phyloP scores from a whole-genome alignment of 495 filamentous ascomycete genomes.

The Aspergillus nanangensis region DNA sequence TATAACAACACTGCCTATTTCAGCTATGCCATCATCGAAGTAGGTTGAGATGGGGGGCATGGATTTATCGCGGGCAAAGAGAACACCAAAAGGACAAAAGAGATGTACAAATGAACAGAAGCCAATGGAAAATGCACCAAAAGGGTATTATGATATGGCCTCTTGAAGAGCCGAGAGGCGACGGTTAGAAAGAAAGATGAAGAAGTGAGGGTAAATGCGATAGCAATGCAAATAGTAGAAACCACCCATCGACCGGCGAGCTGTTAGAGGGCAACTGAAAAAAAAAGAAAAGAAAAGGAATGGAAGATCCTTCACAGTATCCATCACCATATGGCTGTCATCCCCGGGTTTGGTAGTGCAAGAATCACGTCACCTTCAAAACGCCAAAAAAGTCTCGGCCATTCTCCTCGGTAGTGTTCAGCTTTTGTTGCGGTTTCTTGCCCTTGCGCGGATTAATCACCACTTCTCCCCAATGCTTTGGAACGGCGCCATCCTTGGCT shows the following conservation, averaged over 20 bases:
- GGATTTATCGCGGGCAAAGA: not conserved
- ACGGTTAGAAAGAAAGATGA: not conserved
- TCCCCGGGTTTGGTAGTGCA: too few species aligned
- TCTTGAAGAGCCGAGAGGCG: conserved; percentile 2
- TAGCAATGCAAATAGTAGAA: not conserved
- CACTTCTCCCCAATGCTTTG: conserved; percentile 47
- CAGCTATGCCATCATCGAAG: too few species aligned
- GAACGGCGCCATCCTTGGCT: conserved; percentile 23
- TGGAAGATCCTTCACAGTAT: not conserved
- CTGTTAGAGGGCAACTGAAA: conserved; percentile 2
- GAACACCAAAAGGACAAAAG: not conserved
- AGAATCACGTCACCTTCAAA: conserved; percentile 31
- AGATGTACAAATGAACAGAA: not conserved
- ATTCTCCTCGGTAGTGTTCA: conserved; percentile 17
- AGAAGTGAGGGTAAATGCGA: not conserved
- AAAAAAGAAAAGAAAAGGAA: conserved; percentile 7
- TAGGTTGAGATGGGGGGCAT: too few species aligned
- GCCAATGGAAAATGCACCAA: not conserved
- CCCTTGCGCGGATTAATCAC: conserved; percentile 39
- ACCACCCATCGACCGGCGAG: conserved; percentile 15
- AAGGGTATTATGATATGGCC: conserved; percentile 8
- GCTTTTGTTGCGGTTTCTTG: conserved; percentile 28
- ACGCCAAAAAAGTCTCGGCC: conserved; percentile 43
- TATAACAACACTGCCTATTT: too few species aligned
- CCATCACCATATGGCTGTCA: too few species aligned